These are phyloP conservation scores for Mesembryanthemum crystallinum DNA, from an alignment of 148 eudicot species.

Conservation along the genomic window DNA sequence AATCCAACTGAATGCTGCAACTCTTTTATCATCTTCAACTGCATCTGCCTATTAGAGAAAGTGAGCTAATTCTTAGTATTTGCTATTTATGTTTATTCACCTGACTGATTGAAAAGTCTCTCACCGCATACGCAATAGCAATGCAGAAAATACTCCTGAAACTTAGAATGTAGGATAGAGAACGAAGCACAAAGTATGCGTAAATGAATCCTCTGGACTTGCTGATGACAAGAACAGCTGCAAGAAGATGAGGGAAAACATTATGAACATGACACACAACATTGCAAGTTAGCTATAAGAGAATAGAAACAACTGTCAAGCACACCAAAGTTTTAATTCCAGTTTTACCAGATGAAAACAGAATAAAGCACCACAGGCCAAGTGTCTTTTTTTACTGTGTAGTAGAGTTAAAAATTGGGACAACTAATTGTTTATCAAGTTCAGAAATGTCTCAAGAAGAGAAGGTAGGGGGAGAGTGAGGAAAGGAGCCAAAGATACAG, in stretches of 20 bases:
- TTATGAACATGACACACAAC: neutral
- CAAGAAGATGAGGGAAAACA: constrained; percentile 11
- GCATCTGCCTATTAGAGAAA: constrained; percentile 64
- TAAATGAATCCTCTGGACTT: constrained; percentile 57
- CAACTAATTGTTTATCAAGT: neutral
- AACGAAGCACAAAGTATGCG: constrained; percentile 62
- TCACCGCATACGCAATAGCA: constrained; percentile 78
- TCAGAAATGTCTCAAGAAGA: neutral
- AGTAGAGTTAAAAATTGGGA: neutral
- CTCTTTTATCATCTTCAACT: constrained; percentile 52
- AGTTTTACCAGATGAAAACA: neutral
- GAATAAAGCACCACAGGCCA: neutral
- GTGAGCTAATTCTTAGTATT: neutral
- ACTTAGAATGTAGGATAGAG: constrained; percentile 59
- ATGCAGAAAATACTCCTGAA: constrained; percentile 76
- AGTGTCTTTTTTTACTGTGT: neutral
- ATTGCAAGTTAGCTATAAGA: neutral
- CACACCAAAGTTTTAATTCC: neutral
- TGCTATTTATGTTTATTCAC: neutral
- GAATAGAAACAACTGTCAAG: neutral
- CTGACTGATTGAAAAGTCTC: constrained; percentile 18
- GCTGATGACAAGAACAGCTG: constrained; percentile 64
- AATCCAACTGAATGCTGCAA: constrained; percentile 78
- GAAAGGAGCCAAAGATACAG: neutral
- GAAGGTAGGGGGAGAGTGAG: neutral